These are phyloP conservation scores for Wickerhamomyces chambardii DNA, from an alignment of 805 yeast genomes.

Conservation along the genomic window DNA sequence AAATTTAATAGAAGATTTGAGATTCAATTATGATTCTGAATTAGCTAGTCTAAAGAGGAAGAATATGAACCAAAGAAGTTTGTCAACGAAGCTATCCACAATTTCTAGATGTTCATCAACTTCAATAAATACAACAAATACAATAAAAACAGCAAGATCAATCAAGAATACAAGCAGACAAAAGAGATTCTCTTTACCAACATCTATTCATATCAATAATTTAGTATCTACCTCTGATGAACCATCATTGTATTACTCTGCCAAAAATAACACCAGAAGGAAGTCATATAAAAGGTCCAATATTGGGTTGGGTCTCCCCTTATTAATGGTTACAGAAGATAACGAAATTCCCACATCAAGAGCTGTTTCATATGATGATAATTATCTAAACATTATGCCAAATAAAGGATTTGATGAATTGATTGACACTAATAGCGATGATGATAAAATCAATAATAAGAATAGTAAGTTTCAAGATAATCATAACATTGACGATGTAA, in stretches of 20 bases:
- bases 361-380: constrained; percentile 13
- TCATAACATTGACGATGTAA: not conserved
- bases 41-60: too few species aligned
- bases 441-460: not conserved
- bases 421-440: not conserved
- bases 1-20: constrained; percentile 1
- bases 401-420: not conserved
- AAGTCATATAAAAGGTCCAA: constrained; percentile 13
- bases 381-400: constrained; percentile 8
- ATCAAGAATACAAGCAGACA: constrained; percentile 3
- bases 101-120: too few species aligned
- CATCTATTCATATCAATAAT: not conserved
- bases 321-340: constrained; percentile 19
- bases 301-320: constrained; percentile 17
- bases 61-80: too few species aligned
- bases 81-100: too few species aligned
- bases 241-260: not conserved
- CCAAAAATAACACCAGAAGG: not conserved
- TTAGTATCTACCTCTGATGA: not conserved
- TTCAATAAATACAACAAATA: too few species aligned
- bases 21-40: not conserved
- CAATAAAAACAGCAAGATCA: too few species aligned
- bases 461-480: too few species aligned
- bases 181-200: constrained; percentile 15
- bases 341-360: not conserved